Conservation (phyloP, 768 basidiomycete genomes). For the Rhizopogon vinicolor region DNA sequence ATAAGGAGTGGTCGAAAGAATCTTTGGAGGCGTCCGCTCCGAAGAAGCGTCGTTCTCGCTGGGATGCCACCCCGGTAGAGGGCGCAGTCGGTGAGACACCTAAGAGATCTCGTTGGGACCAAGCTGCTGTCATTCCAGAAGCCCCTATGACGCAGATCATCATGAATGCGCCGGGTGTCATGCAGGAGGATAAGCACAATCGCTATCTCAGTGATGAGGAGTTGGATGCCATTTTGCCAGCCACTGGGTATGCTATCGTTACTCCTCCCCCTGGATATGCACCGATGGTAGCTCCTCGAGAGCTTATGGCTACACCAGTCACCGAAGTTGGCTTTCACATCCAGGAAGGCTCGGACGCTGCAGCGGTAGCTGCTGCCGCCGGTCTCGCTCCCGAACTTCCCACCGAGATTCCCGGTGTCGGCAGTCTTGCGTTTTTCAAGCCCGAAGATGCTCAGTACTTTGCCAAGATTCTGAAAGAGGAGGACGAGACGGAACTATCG, state of each 20-base stretch:
- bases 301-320: conserved; percentile 52
- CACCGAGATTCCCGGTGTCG: conserved; percentile 97
- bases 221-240: conserved; percentile 84
- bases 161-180: conserved; percentile 78
- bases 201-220: conserved; percentile 96
- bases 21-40: conserved; percentile 69
- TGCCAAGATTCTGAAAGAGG: conserved; percentile 91
- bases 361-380: conserved; percentile 82
- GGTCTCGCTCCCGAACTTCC: conserved; percentile 91
- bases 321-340: conserved; percentile 85
- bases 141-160: conserved; percentile 75
- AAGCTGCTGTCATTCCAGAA: conserved; percentile 75
- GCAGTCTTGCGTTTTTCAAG: conserved; percentile 97
- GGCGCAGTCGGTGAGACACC: conserved; percentile 58
- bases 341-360: conserved; percentile 90
- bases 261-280: conserved; percentile 93
- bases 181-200: conserved; percentile 94
- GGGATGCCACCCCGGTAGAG: conserved; percentile 92
- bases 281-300: conserved; percentile 62
- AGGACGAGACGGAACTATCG: conserved; percentile 87
- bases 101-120: conserved; percentile 96
- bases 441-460: conserved; percentile 98
- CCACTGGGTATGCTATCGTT: conserved; percentile 85
- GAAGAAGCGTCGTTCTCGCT: conserved; percentile 91
- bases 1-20: conserved; percentile 72